Base-by-base conservation (phyloP, 306 rosid genomes). In the Carpinus viminea region DNA sequence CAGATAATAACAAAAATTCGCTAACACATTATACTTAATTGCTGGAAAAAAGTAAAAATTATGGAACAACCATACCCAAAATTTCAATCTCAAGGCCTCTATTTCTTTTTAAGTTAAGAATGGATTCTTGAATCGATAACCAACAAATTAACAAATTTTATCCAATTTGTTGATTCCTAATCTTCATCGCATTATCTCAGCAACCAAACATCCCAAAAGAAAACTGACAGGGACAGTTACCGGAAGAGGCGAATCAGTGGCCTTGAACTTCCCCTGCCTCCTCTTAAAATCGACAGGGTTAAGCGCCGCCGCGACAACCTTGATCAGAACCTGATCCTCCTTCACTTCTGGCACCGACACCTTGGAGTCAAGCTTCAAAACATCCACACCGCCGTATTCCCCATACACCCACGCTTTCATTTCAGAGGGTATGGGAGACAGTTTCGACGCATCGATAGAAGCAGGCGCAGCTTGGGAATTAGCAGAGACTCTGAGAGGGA, bases 401-500 rank as follows among this genome's bases (percentile, higher is more conserved):
- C 86, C 92, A 78, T 94, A 94, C 1, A 94, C 87, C 98, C 98
- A 94, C 0, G 97, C 97, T 84, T 93, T 95, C 99, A 95, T 95
- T 18, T 91, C 85, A 26, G 91, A 74, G 15, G 97, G 89, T 2
- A 93, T 60, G 13, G 80, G 20, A 4, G 89, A 72, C n/a, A 80
- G 83, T 47, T 86, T 86, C 4, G 87, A 81, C 13, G 91, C 82
- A 62, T 84, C 86, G 6, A 85, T 48, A 5, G 96, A 83, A 74
- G 90, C 84, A 73, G 97, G 90, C 17, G 93, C 84, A 18, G 94
- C 70, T 76, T 90, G 91, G 31, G 91, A 87, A 43, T 43, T 90
- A 7, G 90, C 93, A 76, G 85, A 77, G 18, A 87, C 80, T 78
- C 89, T 84, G 10, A 68, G 28, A 21, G 71, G 38, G 31, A 59